phyloP scores from a whole-genome alignment of 345 rosid genomes.

The Populus nigra region DNA sequence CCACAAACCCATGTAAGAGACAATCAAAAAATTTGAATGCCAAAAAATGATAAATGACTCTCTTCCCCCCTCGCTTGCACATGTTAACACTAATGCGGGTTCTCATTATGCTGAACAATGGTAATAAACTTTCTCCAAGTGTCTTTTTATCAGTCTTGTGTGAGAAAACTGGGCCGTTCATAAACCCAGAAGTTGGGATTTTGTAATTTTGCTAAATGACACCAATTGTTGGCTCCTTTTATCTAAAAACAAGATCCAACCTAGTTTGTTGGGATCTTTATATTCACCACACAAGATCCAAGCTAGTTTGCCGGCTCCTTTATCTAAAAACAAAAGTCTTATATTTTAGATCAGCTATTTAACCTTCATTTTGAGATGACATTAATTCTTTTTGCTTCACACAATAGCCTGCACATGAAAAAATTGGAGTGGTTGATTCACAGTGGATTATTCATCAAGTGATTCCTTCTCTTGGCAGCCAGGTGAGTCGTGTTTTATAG shows the following conservation, averaged over 20 bases:
- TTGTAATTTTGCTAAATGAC: not conserved
- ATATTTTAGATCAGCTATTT: not conserved
- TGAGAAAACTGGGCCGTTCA: not conserved
- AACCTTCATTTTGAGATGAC: not conserved
- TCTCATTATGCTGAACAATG: no score
- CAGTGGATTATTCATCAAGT: constrained; percentile 96
- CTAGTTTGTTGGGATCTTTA: constrained; percentile 2
- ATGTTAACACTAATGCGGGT: no score
- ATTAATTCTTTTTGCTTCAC: constrained; percentile 3
- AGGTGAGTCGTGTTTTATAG: constrained; percentile 43
- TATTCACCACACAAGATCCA: not conserved
- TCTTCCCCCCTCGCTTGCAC: no score
- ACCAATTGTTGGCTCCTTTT: not conserved
- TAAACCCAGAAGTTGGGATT: not conserved
- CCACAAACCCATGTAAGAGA: not conserved
- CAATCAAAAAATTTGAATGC: not conserved
- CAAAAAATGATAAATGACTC: not conserved
- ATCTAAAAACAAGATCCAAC: not conserved
- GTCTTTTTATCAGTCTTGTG: not conserved
- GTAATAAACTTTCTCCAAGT: not conserved
- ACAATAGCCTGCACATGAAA: constrained; percentile 87
- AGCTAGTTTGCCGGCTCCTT: not conserved
- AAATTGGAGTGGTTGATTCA: constrained; percentile 94
- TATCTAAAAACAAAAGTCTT: not conserved
- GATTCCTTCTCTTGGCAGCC: constrained; percentile 81